Base-by-base conservation (phyloP, 352 stramenopile species). In the Globisporangium radiosum region DNA sequence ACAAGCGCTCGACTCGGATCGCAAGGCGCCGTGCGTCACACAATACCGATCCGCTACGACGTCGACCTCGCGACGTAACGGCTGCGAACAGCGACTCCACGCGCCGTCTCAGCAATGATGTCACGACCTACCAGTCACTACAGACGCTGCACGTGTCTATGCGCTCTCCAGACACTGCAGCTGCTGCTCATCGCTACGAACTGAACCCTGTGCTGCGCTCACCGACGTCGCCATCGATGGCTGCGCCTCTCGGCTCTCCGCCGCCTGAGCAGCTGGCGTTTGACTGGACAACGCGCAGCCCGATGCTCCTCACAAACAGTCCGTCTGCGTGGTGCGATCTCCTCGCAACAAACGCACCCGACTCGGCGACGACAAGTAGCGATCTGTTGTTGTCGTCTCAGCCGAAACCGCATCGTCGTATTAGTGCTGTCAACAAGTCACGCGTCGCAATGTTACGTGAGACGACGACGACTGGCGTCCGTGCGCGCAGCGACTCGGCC, bases 401-500 rank as follows among this genome's bases (percentile, higher is more conserved):
- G n/a, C 14, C 40, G 40, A 11, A 14, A 10, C 45, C 7, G 6
- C 15, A 7, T 50, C 40, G 40, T 44, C 54, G 54, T 11, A 3
- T 47, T 0, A 38, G 49, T 47, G 7, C 19, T 63, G 15, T 69
- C 39, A 59, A 73, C 56, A 88, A 85, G 62, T 82, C 74, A 1
- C 69, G 80, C 25, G 78, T 90, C 11, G 76, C 73, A 7, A 38
- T 68, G 10, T 70, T 92, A 33, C 69, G 69, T 38, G 57, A 70
- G 9, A 10, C 40, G 9, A n/a, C 17, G 25, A 75, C 51, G 78
- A 0, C 64, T 44, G 7, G 40, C 40, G 7, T 44, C 10, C 40
- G 40, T 7, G 10, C 7, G 51, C 80, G 83, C 39, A 93, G 83
- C 60, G 75, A 93, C 63, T 90, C 80, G 47, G 78, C 76, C 37